Conservation (phyloP, 805 yeast genomes). For the Kazachstania bromeliacearum region DNA sequence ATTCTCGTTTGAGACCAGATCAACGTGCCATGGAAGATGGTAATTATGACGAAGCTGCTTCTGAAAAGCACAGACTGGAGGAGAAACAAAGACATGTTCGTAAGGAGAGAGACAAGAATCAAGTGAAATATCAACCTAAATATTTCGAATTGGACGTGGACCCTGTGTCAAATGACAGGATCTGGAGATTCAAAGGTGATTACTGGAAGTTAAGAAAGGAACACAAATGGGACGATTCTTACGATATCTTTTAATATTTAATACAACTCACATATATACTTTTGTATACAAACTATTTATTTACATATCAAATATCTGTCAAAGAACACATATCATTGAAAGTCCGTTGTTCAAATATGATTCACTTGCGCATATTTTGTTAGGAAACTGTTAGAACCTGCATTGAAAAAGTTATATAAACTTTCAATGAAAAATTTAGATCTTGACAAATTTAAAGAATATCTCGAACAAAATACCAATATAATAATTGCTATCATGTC, state of each 20-base stretch:
- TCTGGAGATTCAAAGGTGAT: conserved; percentile 58
- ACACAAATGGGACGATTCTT: conserved; percentile 40
- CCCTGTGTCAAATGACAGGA: conserved; percentile 68
- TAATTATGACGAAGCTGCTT: conserved; percentile 75
- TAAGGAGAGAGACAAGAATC: conserved; percentile 48
- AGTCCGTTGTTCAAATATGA: no score
- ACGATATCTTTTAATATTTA: conserved; percentile 46
- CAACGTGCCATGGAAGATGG: conserved; percentile 98
- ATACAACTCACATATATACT: background rate
- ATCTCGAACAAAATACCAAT: no score
- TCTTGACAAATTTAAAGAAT: no score
- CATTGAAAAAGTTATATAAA: no score
- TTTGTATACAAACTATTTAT: background rate
- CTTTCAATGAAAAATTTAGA: no score
- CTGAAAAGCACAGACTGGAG: conserved; percentile 75
- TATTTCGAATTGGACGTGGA: conserved; percentile 67
- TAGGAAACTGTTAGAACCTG: conserved; percentile 1
- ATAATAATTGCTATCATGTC: no score
- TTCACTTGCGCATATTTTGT: no score
- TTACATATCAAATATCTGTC: background rate
- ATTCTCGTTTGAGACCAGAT: conserved; percentile 90
- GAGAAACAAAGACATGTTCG: conserved; percentile 83
- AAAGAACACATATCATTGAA: no score
- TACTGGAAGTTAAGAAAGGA: conserved; percentile 69
- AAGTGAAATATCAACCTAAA: conserved; percentile 48